Conservation (phyloP, 2,329 filamentous ascomycete genomes). For the Pseudogymnoascus sp. region DNA sequence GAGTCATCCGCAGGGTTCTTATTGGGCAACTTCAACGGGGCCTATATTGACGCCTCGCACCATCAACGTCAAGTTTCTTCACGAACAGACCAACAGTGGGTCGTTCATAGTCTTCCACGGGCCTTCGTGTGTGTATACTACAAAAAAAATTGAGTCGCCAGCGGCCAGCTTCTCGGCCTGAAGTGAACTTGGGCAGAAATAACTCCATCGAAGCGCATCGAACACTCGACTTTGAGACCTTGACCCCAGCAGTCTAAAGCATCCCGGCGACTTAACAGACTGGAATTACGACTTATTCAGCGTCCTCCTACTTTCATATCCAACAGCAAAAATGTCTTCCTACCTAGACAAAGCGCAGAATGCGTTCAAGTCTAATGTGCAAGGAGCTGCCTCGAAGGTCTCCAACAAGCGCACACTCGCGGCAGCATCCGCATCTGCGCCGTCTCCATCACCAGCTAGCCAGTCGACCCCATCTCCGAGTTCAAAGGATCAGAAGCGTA, state of each 20-base stretch:
- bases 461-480: slow-evolving; percentile 41
- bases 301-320: background rate
- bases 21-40: background rate
- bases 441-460: slow-evolving; percentile 55
- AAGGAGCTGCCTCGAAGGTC: slow-evolving; percentile 56
- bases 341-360: slow-evolving; percentile 59
- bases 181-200: background rate
- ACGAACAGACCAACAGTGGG: background rate
- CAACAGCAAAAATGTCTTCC: slow-evolving; percentile 42
- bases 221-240: background rate
- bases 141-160: background rate
- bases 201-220: background rate
- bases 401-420: slow-evolving; percentile 41
- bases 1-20: background rate
- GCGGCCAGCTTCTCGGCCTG: background rate
- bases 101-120: background rate
- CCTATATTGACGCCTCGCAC: background rate
- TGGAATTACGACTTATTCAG: background rate
- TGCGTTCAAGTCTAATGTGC: slow-evolving; percentile 52
- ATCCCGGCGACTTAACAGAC: background rate
- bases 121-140: background rate
- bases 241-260: background rate
- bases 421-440: slow-evolving; percentile 45
- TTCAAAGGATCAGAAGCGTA: slow-evolving; percentile 43
- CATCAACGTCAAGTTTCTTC: background rate